Conservation (phyloP, 2,329 filamentous ascomycete species). For the Cercospora canescens region DNA sequence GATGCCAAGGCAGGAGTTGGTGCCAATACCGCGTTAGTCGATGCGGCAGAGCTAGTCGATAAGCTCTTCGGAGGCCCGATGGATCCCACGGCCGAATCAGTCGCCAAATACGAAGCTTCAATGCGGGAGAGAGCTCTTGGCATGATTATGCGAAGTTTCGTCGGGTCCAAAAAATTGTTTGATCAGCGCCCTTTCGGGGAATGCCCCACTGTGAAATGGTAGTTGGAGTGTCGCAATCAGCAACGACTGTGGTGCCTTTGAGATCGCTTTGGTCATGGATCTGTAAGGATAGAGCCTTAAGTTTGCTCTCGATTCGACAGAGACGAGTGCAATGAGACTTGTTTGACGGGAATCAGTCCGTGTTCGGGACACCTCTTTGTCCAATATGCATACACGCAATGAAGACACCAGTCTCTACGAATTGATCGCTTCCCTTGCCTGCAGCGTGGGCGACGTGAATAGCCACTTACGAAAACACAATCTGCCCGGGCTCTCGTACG, state of each 20-base stretch:
- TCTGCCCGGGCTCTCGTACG: neutral
- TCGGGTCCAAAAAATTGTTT: neutral
- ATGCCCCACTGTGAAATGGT: neutral
- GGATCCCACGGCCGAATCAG: neutral
- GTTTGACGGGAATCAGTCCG: too few species aligned
- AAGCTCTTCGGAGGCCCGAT: neutral
- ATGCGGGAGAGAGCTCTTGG: neutral
- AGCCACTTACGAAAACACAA: neutral
- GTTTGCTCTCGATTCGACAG: neutral
- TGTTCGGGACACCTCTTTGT: neutral
- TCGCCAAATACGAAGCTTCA: neutral
- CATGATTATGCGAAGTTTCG: neutral
- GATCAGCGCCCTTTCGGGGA: neutral
- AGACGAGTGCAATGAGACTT: neutral
- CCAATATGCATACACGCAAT: neutral
- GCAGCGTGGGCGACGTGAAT: neutral
- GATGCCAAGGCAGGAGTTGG: constrained; percentile 37
- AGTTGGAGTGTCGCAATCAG: neutral
- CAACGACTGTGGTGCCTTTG: neutral
- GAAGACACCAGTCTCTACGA: neutral
- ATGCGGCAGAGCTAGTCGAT: constrained; percentile 34
- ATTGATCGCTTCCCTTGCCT: neutral
- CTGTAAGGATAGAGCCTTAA: neutral
- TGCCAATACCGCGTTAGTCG: constrained; percentile 47
- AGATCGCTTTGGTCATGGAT: neutral